A percentile compares a stretch with the other conserved stretches of the same genome.
Evolutionary conservation across 805 yeast genomes (phyloP).

Genomic region (Tetrapisispora fleetii): DNA sequence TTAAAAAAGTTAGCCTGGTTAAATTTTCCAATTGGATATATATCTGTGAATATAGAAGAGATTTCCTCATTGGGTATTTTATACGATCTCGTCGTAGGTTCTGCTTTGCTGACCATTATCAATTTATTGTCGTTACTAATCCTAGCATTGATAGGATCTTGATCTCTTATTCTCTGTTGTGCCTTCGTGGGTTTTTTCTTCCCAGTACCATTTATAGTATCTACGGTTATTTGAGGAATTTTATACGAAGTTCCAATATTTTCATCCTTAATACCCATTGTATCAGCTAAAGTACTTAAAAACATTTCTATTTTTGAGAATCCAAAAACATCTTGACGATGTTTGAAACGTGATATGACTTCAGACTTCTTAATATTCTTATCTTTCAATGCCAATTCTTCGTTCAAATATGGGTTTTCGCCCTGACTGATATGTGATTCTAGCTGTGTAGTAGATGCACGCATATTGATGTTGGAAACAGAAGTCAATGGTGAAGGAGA

Average conservation of each 20-base stretch:
- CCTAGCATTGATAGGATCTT: conserved; percentile 19
- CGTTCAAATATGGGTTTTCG: conserved; percentile 24
- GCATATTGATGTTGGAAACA: neutral
- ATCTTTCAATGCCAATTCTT: conserved; percentile 23
- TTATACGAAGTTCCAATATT: conserved; percentile 14
- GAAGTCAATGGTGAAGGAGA: conserved; percentile 4
- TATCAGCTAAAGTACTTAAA: conserved; percentile 25
- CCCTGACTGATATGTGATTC: conserved; percentile 1
- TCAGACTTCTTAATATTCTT: conserved; percentile 24
- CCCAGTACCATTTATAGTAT: conserved; percentile 26
- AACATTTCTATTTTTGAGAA: conserved; percentile 26
- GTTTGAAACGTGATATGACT: conserved; percentile 26
- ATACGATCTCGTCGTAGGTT: conserved; percentile 6
- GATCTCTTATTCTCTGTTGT: conserved; percentile 25
- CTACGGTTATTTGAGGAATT: conserved; percentile 20
- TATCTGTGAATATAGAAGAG: conserved; percentile 17
- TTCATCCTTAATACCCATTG: conserved; percentile 24
- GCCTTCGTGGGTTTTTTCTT: conserved; percentile 26
- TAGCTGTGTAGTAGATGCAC: neutral
- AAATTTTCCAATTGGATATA: conserved; percentile 14
- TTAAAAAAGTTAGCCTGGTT: conserved; percentile 11
- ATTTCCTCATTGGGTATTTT: conserved; percentile 15
- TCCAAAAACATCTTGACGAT: conserved; percentile 26
- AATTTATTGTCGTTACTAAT: conserved; percentile 20
- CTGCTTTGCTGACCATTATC: conserved; percentile 21